Base-by-base conservation (phyloP, 2,329 filamentous ascomycete species). In the Epichloe brachyelytri region DNA sequence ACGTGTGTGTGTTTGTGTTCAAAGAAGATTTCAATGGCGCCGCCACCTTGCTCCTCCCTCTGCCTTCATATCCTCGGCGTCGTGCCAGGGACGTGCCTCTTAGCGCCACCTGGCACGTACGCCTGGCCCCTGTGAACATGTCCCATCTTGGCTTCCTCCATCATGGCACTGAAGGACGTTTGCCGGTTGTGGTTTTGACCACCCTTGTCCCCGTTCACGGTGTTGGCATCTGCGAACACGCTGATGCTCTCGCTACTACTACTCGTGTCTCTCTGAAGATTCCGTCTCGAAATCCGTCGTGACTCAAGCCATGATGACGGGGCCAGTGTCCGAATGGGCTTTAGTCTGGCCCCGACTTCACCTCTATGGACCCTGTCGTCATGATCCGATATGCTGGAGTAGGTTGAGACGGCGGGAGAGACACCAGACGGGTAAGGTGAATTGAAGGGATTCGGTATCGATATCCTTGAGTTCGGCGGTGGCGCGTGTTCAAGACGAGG, bases 101-200 rank as follows among this genome's bases (percentile, higher is more conserved):
- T 53, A 12, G 14, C 22, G 15, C 48, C 44, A 1, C 47, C 39
- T 5, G 48, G 51, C 22, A 50, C 68, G 54, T 68, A 76, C 4
- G 67, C 63, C 57, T 66, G 64, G 5, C 69, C 73, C 53, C 61
- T 64, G 51, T 62, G 68, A 44, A 74, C 66, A 10, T 63, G 62
- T 15, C 70, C 68, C 20, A 75, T 61, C 19, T 69, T 67, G 2
- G 71, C 73, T 53, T 70, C 64, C 50, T 75, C 68, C 71, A 79
- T 74, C 60, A 80, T 68, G 56, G 73, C 71, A n/a, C 73, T 71
- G 55, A 79, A 77, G 0, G 73, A 76, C 1, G 77, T 77, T 55
- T 64, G 59, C 37, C 67, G 64, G 34, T 60, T 59, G 50, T 65
- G 34, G 15, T n/a, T 41, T n/a, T 40, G 41, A 12, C 36, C 5